Evolutionary conservation across 331 rosid species (phyloP), one percentile per base, ranked within the genome.

Genomic region (Cucumis variabilis): DNA sequence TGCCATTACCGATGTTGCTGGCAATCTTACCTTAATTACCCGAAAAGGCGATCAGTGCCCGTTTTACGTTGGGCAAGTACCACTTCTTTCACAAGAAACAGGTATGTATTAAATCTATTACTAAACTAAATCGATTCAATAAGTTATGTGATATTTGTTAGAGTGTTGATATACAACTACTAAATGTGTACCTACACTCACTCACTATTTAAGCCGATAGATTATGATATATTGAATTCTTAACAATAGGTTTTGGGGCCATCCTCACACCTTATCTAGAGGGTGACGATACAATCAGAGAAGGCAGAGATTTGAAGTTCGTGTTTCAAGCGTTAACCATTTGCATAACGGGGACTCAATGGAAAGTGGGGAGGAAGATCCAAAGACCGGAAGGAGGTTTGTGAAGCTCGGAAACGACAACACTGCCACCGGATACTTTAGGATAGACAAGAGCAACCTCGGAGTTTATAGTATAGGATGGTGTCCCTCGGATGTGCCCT

Each of bases 381-480:
- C 27, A 13, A 13, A 2, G 0, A 46, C 28, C 0, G 79, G 87
- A 21, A 65, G 87, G 60, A 65, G 76, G 60, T 23, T 83, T 2
- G 71, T 83, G 51, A 60, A 11, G 76, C 19, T 51, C n/a, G 87
- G 87, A 23, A 3, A 5, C 3, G 87, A 84, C 6, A 12, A 84
- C n/a, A 27, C 79, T 25, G 24, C 87, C 15, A 19, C 66, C 66
- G 63, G 87, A 2, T 24, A 23, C 15, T 84, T 84, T 44, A 44
- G 87, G 79, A 68, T 84, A 15, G 67, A 68, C 11, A 69, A 20
- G 44, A 28, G 10, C 60, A 25, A 84, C 60, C 60, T 14, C 2
- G 87, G 87, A 46, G 63, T 48, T 19, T 84, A 84, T 44, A 68
- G 25, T 19, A 21, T 84, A 16, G 87, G 13, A 7, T 84, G 66